Conservation (phyloP, 148 eudicot species). For the Camellia japonica region DNA sequence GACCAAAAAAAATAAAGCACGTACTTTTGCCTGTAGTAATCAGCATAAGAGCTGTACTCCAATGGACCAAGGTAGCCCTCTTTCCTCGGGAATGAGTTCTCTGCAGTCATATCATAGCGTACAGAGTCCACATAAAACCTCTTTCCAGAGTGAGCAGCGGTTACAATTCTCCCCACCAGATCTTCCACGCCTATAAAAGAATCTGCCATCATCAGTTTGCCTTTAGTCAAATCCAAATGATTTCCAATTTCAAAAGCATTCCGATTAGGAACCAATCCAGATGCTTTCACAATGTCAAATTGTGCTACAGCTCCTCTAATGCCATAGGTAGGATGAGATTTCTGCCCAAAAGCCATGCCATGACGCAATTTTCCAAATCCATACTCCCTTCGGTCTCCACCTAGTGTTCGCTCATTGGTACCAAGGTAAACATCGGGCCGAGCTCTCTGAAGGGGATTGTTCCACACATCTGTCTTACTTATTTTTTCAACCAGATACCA, state of each 20-base stretch:
- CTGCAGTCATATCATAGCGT: slow-evolving; percentile 89
- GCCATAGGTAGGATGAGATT: slow-evolving; percentile 93
- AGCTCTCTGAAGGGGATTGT: slow-evolving; percentile 93
- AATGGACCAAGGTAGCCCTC: slow-evolving; percentile 98
- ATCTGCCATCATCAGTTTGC: slow-evolving; percentile 86
- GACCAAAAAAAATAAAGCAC: slow-evolving; percentile 14
- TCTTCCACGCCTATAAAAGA: slow-evolving; percentile 52
- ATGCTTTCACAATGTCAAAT: slow-evolving; percentile 87
- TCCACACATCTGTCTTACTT: slow-evolving; percentile 69
- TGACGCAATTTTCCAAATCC: slow-evolving; percentile 90
- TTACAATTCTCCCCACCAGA: slow-evolving; percentile 82
- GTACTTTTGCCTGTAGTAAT: slow-evolving; percentile 93
- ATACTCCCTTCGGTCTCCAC: slow-evolving; percentile 96
- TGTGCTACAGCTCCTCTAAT: slow-evolving; percentile 97
- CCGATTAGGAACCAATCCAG: slow-evolving; percentile 79
- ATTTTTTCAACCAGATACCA: slow-evolving; percentile 69
- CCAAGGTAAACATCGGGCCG: slow-evolving; percentile 98
- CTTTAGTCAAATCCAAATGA: slow-evolving; percentile 37
- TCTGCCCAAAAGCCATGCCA: slow-evolving; percentile 92
- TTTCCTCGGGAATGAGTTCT: slow-evolving; percentile 94
- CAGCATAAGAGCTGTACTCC: slow-evolving; percentile 95
- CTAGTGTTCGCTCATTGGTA: slow-evolving; percentile 89
- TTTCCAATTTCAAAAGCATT: slow-evolving; percentile 25
- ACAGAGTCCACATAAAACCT: slow-evolving; percentile 94
- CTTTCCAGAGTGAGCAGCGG: slow-evolving; percentile 99